Evolutionary conservation across 2,329 filamentous ascomycete genomes (phyloP).

Genomic region (Cadophora gregata): DNA sequence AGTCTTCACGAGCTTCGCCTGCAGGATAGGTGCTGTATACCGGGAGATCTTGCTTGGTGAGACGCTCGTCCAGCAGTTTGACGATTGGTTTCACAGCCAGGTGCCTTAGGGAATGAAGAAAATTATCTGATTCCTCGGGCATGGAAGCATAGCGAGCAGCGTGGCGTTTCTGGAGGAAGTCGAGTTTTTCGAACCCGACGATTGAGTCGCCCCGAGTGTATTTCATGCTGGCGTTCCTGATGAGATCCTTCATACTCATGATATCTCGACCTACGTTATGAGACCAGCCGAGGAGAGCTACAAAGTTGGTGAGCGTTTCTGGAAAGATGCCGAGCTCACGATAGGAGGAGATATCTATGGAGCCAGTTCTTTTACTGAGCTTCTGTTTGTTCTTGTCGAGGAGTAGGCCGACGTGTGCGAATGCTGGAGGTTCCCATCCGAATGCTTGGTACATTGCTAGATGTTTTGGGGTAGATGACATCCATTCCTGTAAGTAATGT

Average conservation of each 20-base stretch:
- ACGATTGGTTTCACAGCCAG: slow-evolving; percentile 41
- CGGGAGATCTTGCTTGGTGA: slow-evolving; percentile 12
- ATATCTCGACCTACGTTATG: slow-evolving; percentile 71
- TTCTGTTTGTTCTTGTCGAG: slow-evolving; percentile 73
- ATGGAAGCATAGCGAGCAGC: slow-evolving; percentile 39
- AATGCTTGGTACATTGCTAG: slow-evolving; percentile 78
- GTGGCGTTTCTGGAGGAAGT: slow-evolving; percentile 78
- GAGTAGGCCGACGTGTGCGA: slow-evolving; percentile 81
- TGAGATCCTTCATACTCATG: slow-evolving; percentile 72
- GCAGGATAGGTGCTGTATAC: slow-evolving; percentile 39
- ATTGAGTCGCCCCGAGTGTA: slow-evolving; percentile 92
- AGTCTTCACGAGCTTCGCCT: slow-evolving; percentile 48
- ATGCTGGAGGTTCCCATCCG: slow-evolving; percentile 74
- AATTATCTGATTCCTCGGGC: slow-evolving; percentile 22
- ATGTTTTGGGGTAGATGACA: slow-evolving; percentile 87
- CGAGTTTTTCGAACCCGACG: slow-evolving; percentile 80
- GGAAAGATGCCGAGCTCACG: slow-evolving; percentile 65
- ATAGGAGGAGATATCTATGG: slow-evolving; percentile 64
- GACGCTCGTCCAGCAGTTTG: slow-evolving; percentile 27
- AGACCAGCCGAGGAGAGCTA: slow-evolving; percentile 84
- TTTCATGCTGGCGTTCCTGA: slow-evolving; percentile 77
- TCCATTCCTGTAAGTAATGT: slow-evolving; percentile 73
- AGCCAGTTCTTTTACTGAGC: slow-evolving; percentile 82
- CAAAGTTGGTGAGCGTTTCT: slow-evolving; percentile 77
- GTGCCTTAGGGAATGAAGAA: slow-evolving; percentile 36